Evolutionary conservation across 2,329 filamentous ascomycete species (phyloP).

Genomic region (Cladosporium sp.): DNA sequence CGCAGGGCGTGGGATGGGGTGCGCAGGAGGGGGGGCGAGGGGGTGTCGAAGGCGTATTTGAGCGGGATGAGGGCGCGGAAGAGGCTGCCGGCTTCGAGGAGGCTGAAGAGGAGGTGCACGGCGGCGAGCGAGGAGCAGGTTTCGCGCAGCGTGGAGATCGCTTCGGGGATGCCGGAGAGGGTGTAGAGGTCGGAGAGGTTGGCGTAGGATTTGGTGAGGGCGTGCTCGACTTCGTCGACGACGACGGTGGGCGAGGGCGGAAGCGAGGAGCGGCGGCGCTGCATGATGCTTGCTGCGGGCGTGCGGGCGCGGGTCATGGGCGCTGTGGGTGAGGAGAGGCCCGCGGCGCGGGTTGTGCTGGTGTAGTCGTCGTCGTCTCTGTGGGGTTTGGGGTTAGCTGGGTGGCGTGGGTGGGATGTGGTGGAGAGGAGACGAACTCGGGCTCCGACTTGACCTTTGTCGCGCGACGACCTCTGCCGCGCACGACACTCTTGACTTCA

Average conservation of each 20-base stretch:
- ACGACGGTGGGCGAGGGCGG: slow-evolving; percentile 76
- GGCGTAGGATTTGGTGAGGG: slow-evolving; percentile 58
- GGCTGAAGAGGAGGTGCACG: slow-evolving; percentile 61
- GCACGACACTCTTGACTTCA: slow-evolving; percentile 26
- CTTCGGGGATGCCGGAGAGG: slow-evolving; percentile 60
- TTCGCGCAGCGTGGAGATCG: slow-evolving; percentile 60
- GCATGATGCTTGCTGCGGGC: slow-evolving; percentile 23
- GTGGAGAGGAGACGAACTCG: slow-evolving; percentile 27
- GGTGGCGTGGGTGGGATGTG: slow-evolving; percentile 19
- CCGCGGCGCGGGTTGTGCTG: neutral
- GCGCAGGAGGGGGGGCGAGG: slow-evolving; percentile 51
- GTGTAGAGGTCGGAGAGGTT: slow-evolving; percentile 60
- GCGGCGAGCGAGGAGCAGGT: slow-evolving; percentile 65
- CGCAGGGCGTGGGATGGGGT: slow-evolving; percentile 48
- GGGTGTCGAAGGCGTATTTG: slow-evolving; percentile 66
- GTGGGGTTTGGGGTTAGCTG: neutral
- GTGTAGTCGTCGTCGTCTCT: slow-evolving; percentile 17
- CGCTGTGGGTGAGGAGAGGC: slow-evolving; percentile 15
- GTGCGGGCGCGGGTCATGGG: slow-evolving; percentile 20
- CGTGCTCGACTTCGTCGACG: slow-evolving; percentile 67
- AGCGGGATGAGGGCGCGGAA: slow-evolving; percentile 65
- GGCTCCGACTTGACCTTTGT: slow-evolving; percentile 32
- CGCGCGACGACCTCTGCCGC: slow-evolving; percentile 22
- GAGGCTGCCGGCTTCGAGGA: slow-evolving; percentile 65
- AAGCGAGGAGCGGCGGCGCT: slow-evolving; percentile 36